Evolutionary conservation across 148 eudicot genomes (phyloP).

Genomic region (Silene uniflora): DNA sequence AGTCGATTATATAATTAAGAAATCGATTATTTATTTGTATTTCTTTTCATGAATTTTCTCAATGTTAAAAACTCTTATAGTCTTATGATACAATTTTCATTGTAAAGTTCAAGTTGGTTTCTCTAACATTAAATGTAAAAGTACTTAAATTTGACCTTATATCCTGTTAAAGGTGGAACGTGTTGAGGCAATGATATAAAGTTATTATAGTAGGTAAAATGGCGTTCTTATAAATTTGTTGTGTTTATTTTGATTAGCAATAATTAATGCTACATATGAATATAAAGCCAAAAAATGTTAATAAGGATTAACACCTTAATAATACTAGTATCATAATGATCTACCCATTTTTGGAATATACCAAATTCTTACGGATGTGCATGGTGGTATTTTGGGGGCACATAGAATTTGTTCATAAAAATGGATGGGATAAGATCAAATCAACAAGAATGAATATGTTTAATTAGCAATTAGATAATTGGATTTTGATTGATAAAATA

Average conservation of each 20-base stretch:
- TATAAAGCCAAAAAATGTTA: constrained; percentile 33
- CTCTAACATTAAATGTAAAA: background rate
- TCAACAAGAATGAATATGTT: background rate
- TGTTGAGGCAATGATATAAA: background rate
- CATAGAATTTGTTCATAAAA: background rate
- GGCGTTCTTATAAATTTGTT: background rate
- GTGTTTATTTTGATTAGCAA: constrained; percentile 15
- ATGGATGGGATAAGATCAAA: background rate
- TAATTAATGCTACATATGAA: constrained; percentile 39
- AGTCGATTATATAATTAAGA: too few species aligned
- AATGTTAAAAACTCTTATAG: too few species aligned
- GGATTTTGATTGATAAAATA: background rate
- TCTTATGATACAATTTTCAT: too few species aligned
- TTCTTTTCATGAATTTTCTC: too few species aligned
- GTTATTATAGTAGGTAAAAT: background rate
- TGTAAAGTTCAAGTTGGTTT: background rate
- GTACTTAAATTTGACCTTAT: background rate
- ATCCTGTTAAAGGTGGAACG: background rate
- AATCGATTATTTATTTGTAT: too few species aligned
- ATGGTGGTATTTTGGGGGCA: constrained; percentile 10
- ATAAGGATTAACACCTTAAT: constrained; percentile 15
- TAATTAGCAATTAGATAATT: background rate
- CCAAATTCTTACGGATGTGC: constrained; percentile 12
- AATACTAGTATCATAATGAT: background rate
- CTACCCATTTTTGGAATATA: background rate